A percentile compares a stretch with the other conserved stretches of the same genome.
These are phyloP conservation scores for Russula dissimulans DNA, from an alignment of 768 basidiomycete species.

Conservation along the genomic window DNA sequence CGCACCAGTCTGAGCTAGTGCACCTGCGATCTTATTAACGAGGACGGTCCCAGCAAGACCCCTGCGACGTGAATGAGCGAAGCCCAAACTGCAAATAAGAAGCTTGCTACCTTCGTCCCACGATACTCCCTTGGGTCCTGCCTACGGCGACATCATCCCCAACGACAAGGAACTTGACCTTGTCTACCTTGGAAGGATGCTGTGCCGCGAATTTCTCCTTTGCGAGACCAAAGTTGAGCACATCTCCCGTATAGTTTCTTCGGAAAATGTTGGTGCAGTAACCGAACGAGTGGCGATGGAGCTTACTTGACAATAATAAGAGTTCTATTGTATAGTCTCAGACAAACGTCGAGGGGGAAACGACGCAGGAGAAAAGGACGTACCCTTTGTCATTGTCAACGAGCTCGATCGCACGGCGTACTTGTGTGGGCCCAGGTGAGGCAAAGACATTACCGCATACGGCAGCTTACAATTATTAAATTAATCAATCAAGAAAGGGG, in stretches of 20 bases:
- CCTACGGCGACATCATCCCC: slow-evolving; percentile 90
- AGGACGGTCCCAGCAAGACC: slow-evolving; percentile 75
- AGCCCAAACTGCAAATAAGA: neutral
- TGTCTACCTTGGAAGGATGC: slow-evolving; percentile 56
- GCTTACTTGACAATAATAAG: slow-evolving; percentile 75
- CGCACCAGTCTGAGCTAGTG: slow-evolving; percentile 60
- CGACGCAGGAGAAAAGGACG: slow-evolving; percentile 14
- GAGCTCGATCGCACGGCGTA: slow-evolving; percentile 70
- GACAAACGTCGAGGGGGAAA: neutral
- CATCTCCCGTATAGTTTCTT: slow-evolving; percentile 85
- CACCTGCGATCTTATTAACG: slow-evolving; percentile 88
- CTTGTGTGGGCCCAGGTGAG: slow-evolving; percentile 79
- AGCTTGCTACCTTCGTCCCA: slow-evolving; percentile 58
- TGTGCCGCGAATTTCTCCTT: slow-evolving; percentile 72
- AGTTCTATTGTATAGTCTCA: slow-evolving; percentile 37
- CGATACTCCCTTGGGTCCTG: slow-evolving; percentile 68
- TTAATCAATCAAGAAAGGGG: slow-evolving; percentile 4
- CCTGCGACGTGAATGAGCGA: slow-evolving; percentile 31
- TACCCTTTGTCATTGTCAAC: slow-evolving; percentile 66
- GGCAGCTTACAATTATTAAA: slow-evolving; percentile 38
- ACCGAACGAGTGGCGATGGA: neutral
- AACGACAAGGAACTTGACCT: slow-evolving; percentile 70
- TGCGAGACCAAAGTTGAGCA: slow-evolving; percentile 86
- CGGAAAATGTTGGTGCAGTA: neutral
- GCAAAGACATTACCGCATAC: slow-evolving; percentile 89